Evolutionary conservation across 2,329 filamentous ascomycete genomes (phyloP).

Genomic region (Diaporthe destruens): DNA sequence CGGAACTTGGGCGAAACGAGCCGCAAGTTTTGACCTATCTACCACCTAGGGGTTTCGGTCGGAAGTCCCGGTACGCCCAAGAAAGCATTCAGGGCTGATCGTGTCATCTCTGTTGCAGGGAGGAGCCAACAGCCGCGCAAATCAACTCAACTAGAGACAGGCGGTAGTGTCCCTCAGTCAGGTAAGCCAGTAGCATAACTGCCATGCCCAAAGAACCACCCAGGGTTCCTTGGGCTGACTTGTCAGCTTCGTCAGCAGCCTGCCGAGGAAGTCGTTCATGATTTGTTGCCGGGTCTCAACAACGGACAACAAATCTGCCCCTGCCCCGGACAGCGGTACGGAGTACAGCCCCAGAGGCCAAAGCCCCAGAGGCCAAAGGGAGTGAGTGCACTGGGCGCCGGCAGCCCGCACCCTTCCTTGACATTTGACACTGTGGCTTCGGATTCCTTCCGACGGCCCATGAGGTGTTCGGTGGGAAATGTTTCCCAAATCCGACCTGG

Average conservation of each 20-base stretch:
- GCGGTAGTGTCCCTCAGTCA: conserved; percentile 1
- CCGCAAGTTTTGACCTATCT: conserved; percentile 29
- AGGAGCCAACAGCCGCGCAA: conserved; percentile 25
- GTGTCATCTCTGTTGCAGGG: conserved; percentile 7
- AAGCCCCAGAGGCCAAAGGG: conserved; percentile 24
- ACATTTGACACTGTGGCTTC: conserved; percentile 38
- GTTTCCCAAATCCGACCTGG: conserved; percentile 9
- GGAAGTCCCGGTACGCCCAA: conserved; percentile 21
- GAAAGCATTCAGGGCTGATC: conserved; percentile 8
- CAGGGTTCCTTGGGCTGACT: conserved; percentile 20
- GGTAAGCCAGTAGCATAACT: background rate
- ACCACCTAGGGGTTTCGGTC: conserved; percentile 33
- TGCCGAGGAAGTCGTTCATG: conserved; percentile 13
- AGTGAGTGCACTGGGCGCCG: conserved; percentile 21
- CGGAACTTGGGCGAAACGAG: conserved; percentile 43
- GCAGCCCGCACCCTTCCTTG: conserved; percentile 10
- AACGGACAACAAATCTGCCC: conserved; percentile 14
- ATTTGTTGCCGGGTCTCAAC: conserved; percentile 27
- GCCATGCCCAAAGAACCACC: conserved; percentile 13
- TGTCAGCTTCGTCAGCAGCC: conserved; percentile 27
- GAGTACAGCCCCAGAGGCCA: conserved; percentile 19
- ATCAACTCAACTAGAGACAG: conserved; percentile 16
- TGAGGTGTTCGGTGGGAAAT: conserved; percentile 23
- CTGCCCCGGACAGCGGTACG: conserved; percentile 21
- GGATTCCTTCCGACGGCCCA: conserved; percentile 39